These are phyloP conservation scores for Globisporangium takayamanum DNA, from an alignment of 352 stramenopile genomes.

Conservation along the genomic window DNA sequence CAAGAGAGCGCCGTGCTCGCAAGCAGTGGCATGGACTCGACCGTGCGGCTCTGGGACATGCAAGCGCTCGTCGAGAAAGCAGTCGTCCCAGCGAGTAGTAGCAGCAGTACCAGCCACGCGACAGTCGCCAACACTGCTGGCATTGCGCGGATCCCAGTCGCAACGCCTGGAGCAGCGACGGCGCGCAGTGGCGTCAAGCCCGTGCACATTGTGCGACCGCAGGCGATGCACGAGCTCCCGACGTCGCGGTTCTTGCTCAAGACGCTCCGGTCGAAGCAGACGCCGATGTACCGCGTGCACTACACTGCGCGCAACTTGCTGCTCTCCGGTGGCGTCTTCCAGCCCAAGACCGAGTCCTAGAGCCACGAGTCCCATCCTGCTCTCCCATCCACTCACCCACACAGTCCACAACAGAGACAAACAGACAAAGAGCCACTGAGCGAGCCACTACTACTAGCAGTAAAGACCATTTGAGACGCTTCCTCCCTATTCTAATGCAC, in stretches of 20 bases:
- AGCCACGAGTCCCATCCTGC: neutral
- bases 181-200: constrained; percentile 33
- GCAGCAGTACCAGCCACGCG: constrained; percentile 8
- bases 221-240: constrained; percentile 44
- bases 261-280: constrained; percentile 82
- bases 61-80: constrained; percentile 55
- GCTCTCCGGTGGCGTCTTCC: constrained; percentile 65
- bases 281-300: constrained; percentile 73
- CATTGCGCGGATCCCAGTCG: constrained; percentile 32
- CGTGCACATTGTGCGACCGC: constrained; percentile 50
- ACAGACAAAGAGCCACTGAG: neutral
- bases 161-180: constrained; percentile 16
- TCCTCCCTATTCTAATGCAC: constrained; percentile 1
- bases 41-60: constrained; percentile 83
- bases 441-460: too few species aligned
- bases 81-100: neutral
- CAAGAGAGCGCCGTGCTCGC: constrained; percentile 72
- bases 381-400: neutral
- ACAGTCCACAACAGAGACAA: neutral
- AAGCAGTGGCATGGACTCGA: constrained; percentile 71
- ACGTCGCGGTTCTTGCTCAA: constrained; percentile 75
- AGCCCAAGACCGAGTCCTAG: constrained; percentile 50
- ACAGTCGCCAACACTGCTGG: constrained; percentile 10
- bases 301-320: constrained; percentile 81
- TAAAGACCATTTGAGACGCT: neutral